Evolutionary conservation across 805 yeast genomes (phyloP).

Genomic region (Starmerella floris): DNA sequence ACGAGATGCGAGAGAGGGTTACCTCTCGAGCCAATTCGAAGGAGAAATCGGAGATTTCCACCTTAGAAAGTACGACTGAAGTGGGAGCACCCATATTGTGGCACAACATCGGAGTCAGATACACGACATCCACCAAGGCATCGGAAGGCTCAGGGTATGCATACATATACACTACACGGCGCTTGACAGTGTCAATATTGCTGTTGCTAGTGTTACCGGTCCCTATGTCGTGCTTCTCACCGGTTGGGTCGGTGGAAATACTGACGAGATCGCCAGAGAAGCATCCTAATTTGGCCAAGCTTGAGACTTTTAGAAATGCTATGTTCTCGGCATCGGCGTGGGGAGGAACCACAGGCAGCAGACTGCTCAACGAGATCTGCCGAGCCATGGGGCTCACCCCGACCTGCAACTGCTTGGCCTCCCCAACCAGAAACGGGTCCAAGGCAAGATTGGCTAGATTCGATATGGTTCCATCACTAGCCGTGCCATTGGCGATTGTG

Average conservation of each 20-base stretch:
- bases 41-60: slow-evolving; percentile 6
- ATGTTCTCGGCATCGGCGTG: slow-evolving; percentile 36
- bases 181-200: no score
- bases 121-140: slow-evolving; percentile 31
- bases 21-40: slow-evolving; percentile 46
- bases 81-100: slow-evolving; percentile 35
- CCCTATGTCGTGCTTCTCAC: no score
- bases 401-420: slow-evolving; percentile 1
- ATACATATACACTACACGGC: slow-evolving; percentile 34
- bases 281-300: slow-evolving; percentile 44
- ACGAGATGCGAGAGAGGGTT: slow-evolving; percentile 51
- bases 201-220: no score
- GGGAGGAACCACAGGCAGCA: slow-evolving; percentile 17
- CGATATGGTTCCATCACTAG: background rate
- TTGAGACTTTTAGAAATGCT: slow-evolving; percentile 37
- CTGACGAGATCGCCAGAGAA: slow-evolving; percentile 55
- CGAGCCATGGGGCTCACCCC: slow-evolving; percentile 6
- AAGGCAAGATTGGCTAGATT: slow-evolving; percentile 18
- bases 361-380: slow-evolving; percentile 8
- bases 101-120: slow-evolving; percentile 50
- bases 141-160: slow-evolving; percentile 54
- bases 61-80: slow-evolving; percentile 15
- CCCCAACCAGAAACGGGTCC: slow-evolving; percentile 7
- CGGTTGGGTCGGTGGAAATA: slow-evolving; percentile 5
- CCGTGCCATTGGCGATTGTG: background rate